Evolutionary conservation across 2,329 filamentous ascomycete species (phyloP), one percentile per base, ranked within the genome.

Genomic region (Venturia nashicola): DNA sequence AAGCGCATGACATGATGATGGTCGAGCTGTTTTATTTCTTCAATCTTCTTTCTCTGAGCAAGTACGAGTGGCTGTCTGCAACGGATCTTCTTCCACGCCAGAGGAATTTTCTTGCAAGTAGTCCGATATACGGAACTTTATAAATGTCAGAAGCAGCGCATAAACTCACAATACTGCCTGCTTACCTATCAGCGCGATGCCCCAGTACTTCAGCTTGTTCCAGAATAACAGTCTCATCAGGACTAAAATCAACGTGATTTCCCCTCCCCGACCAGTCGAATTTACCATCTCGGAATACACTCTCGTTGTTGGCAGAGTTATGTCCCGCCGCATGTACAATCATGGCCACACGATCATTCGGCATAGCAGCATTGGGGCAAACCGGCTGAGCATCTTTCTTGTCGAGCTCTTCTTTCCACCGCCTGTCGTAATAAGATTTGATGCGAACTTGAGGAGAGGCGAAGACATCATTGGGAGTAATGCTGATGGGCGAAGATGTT

Each of bases 41-140:
- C 59, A n/a, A 61, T 61, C n/a, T 61, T 27, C 59, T 44, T 46
- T 16, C 20, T 44, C 4, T 61, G 42, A 12, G 23, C 39, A 59
- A 39, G 18, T n/a, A 12, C 32, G 34, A 43, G 59, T 34, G 43
- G 43, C 39, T 11, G 20, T 23, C 40, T 36, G 40, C 40, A 46
- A 48, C 14, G 4, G 2, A 61, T 32, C 18, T n/a, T 61, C 23
- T 61, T 61, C 59, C 67, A 68, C 18, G 68, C 69, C 9, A 57
- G 7, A n/a, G 51, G 51, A 12, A 39, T 20, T 57, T 39, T 39
- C 51, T 57, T 57, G 51, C 51, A 57, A 36, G 16, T 39, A 8
- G 16, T 57, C 32, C 51, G 51, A 57, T 57, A 36, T 18, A 57
- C 27, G 18, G 51, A 36, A 36, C 51, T 57, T 57, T 14, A 11